Evolutionary conservation across 164 flowering plant species (phyloP), one percentile per base, ranked within the genome.

Genomic region (Houttuynia cordata): DNA sequence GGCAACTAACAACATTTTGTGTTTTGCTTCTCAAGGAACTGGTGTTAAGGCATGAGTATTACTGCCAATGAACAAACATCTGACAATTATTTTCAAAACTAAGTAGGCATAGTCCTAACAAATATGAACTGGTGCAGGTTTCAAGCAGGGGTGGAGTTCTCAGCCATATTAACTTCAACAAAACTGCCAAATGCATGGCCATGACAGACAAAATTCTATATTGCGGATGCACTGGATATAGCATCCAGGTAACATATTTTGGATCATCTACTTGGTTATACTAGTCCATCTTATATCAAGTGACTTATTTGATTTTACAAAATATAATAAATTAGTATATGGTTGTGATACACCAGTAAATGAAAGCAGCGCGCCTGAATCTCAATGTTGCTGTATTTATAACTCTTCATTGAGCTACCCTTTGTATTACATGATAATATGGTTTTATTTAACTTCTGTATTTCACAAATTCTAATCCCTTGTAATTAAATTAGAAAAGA

Each of bases 181-280:
- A 78, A 75, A 10, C 67, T 62, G 88, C 83, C 23, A 87, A 77
- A 62, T 68, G 81, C 62, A 74, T 84, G 40, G 78, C 79, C 63
- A 75, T 84, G 77, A 47, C 63, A 2, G 75, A 67, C 3, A 74
- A 71, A 39, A 84, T 65, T 57, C 70, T 87, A 6, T 84, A 81
- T 41, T 84, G 90, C 60, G 85, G 90, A 37, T 80, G 83, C 76
- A 78, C 79, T 39, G 86, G 83, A 64, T 81, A 73, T 74, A 71
- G 76, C 60, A 79, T 87, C 65, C 86, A 79, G 90, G 94, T 84
- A 68, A 60, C 51, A 34, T 51, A 9, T 8, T 37, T 42, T 42
- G n/a, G n/a, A n/a, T n/a, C n/a, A n/a, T n/a, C n/a, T n/a, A n/a
- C n/a, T n/a, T n/a, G n/a, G n/a, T n/a, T n/a, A n/a, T n/a, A n/a